Conservation (phyloP, 2,329 filamentous ascomycete species). For the Aspergillus sp. region DNA sequence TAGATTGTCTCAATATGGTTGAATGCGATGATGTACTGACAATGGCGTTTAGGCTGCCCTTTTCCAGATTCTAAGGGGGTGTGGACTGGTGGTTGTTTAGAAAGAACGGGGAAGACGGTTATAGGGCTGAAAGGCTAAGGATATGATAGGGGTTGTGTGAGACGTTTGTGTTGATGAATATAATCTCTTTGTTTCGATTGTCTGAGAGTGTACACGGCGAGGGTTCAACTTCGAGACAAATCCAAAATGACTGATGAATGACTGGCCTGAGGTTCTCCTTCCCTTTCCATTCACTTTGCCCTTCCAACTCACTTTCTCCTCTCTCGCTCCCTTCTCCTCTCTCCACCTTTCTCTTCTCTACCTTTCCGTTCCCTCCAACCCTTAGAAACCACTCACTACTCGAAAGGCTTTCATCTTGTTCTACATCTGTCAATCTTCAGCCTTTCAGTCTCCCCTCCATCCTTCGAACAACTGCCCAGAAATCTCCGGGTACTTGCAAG, state of each 20-base stretch:
- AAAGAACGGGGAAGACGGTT: not conserved
- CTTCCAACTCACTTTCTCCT: not conserved
- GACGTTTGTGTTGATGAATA: not conserved
- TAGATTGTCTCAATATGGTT: too few relatives aligned
- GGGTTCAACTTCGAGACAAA: not conserved
- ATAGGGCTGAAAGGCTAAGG: not conserved
- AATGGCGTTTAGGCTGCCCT: constrained; percentile 41
- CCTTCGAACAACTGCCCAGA: too few relatives aligned
- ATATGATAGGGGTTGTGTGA: not conserved
- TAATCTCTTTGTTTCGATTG: not conserved
- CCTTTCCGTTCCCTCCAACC: too few relatives aligned
- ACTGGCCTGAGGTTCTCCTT: not conserved
- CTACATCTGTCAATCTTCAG: too few relatives aligned
- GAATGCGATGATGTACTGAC: constrained; percentile 11
- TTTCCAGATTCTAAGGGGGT: constrained; percentile 41
- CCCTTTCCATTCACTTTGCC: not conserved
- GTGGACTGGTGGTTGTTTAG: not conserved
- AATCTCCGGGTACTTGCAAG: too few relatives aligned
- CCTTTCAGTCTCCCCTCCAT: too few relatives aligned
- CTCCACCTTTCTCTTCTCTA: too few relatives aligned
- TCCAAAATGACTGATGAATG: not conserved
- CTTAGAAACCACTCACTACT: too few relatives aligned
- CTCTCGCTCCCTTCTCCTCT: too few relatives aligned
- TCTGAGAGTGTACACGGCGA: not conserved
- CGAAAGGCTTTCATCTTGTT: too few relatives aligned